Evolutionary conservation across 1,284 basidiomycete genomes (phyloP), one percentile per base, ranked within the genome.

Genomic region (Afroboletus lepidellus): DNA sequence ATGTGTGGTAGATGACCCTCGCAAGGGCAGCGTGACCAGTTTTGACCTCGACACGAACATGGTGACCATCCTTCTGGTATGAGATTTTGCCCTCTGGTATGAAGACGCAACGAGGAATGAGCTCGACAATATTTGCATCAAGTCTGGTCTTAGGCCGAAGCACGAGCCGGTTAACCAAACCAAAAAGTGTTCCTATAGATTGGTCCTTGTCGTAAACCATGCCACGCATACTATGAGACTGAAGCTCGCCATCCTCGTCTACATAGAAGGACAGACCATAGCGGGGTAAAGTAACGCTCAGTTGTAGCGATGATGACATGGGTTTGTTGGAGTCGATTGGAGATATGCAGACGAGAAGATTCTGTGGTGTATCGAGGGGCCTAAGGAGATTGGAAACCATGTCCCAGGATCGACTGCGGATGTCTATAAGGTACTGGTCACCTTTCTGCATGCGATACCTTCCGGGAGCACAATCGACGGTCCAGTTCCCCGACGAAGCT

Each of bases 211-310:
- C 68, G n/a, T 69, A 57, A 5, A 65, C 48, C 57, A 67, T 60
- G 11, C 47, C 52, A 8, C 46, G 46, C 0, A 67, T 41, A 38
- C 60, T 56, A 8, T 33, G 50, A n/a, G 63, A 75, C 21, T 69
- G 64, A 3, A 75, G 55, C 1, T 69, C 56, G 5, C 49, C 41
- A 3, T 59, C 49, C 0, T 54, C 25, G 27, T 74, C 61, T 9
- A 74, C 25, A 25, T 63, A 69, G 41, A 74, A 76, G 0, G 61
- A 60, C 7, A 81, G 52, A 8, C 66, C 59, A 41, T 72, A 76
- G 5, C 76, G 72, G 16, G 77, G 74, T 3, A 81, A 27, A 70
- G 60, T 4, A 70, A 69, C 43, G 60, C 72, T 29, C 70, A 67
- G 8, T 61, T n/a, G 53, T 12, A 15, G 21, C 0, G 41, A 15